A percentile compares a stretch with the other conserved stretches of the same genome.
Conservation (phyloP, 2,329 filamentous ascomycete species). For the Macrophomina tecta region DNA sequence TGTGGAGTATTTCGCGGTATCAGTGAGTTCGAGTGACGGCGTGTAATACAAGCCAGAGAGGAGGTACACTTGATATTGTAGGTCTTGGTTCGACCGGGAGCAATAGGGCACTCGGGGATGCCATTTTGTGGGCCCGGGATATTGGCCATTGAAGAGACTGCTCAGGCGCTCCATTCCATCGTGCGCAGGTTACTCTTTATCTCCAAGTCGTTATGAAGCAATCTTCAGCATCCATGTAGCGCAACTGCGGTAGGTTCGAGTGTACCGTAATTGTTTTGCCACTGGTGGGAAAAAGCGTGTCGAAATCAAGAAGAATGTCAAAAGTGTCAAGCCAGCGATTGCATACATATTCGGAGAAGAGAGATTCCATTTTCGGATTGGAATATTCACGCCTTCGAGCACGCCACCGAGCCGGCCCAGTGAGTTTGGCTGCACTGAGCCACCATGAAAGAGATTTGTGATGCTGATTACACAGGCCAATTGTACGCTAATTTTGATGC, state of each 20-base stretch:
- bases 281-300: slow-evolving; percentile 48
- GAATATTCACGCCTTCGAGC: not conserved
- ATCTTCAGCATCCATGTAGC: slow-evolving; percentile 29
- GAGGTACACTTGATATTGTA: slow-evolving; percentile 64
- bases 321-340: slow-evolving; percentile 51
- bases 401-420: slow-evolving; percentile 3
- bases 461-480: not conserved
- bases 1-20: not conserved
- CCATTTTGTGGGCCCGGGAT: slow-evolving; percentile 65
- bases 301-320: slow-evolving; percentile 54
- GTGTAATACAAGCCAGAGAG: slow-evolving; percentile 69
- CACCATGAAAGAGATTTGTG: not conserved
- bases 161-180: slow-evolving; percentile 46
- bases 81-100: slow-evolving; percentile 62
- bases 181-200: slow-evolving; percentile 49
- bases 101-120: slow-evolving; percentile 70
- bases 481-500: not conserved
- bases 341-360: slow-evolving; percentile 34
- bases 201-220: slow-evolving; percentile 46
- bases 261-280: slow-evolving; percentile 43
- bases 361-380: slow-evolving; percentile 1
- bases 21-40: slow-evolving; percentile 1
- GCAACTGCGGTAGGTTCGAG: slow-evolving; percentile 27
- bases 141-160: slow-evolving; percentile 55
- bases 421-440: not conserved